Percentiles rank a stretch among this genome's conserved stretches.
These are phyloP conservation scores for Xylariaceae sp. DNA, from an alignment of 2,329 filamentous ascomycete genomes.

Conservation along the genomic window DNA sequence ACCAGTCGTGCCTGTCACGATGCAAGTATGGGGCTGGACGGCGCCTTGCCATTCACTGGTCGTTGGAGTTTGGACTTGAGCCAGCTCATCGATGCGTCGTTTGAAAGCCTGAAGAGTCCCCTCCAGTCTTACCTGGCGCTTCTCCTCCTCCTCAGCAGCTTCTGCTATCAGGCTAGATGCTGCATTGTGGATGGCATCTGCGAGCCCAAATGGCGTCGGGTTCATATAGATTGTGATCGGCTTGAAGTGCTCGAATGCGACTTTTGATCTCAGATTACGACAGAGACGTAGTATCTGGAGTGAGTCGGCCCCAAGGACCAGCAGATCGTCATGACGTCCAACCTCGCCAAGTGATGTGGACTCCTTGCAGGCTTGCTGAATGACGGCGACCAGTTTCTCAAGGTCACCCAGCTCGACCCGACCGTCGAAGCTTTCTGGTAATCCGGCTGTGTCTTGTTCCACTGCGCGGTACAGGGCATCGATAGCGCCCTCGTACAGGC, in stretches of 20 bases:
- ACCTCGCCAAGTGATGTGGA: constrained; percentile 2
- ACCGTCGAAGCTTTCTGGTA: neutral
- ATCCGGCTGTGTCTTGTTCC: neutral
- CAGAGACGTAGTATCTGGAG: constrained; percentile 3
- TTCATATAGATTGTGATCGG: constrained; percentile 6
- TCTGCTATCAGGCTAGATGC: neutral
- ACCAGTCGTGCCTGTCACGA: constrained; percentile 9
- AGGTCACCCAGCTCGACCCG: neutral
- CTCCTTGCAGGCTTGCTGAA: neutral
- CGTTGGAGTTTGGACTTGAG: neutral
- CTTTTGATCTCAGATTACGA: constrained; percentile 2
- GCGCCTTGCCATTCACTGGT: neutral
- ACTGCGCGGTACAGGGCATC: constrained; percentile 2
- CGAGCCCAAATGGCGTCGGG: constrained; percentile 4
- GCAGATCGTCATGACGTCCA: constrained; percentile 1
- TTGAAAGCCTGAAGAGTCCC: neutral
- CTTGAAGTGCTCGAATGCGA: constrained; percentile 1
- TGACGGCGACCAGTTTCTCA: neutral
- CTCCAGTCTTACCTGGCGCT: neutral
- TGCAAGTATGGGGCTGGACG: neutral
- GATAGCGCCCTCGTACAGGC: constrained; percentile 4
- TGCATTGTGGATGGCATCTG: constrained; percentile 3
- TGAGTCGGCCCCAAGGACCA: constrained; percentile 4
- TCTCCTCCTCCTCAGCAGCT: neutral
- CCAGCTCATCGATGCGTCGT: neutral